Base-by-base conservation (phyloP, 2,329 filamentous ascomycete species). In the Zopfia rhizophila region DNA sequence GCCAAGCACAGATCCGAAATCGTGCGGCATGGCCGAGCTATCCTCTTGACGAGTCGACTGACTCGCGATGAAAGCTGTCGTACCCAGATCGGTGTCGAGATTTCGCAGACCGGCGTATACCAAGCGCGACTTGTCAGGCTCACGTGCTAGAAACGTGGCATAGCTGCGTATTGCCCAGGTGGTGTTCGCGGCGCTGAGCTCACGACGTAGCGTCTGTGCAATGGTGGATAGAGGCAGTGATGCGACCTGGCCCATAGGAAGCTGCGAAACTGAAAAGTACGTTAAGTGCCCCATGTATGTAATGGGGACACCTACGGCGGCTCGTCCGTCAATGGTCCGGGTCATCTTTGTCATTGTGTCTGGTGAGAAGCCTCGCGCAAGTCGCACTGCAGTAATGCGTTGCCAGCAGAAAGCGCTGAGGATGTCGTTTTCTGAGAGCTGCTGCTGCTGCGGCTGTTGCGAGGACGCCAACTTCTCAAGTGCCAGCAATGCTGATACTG, bases 371-470 rank as follows among this genome's bases (percentile, higher is more conserved):
- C 53, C 40, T 7, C 31, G 36, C 2, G 24, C 33, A 8, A 61
- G 39, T 22, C 69, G 60, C 22, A 61, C 59, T 2, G 49, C 44
- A 31, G 54, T 56, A 10, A 72, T 38, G 11, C 61, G 49, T 52
- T 70, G 53, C 69, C 69, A 73, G 48, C 59, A 65, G 17, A 73
- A 61, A 10, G 70, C 70, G 31, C 56, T 60, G 4, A 73, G 42
- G 12, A 60, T 62, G 38, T 73, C 70, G 41, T 70, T 61, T 5
- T 51, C 51, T 2, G 64, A 63, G n/a, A n/a, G n/a, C n/a, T n/a
- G n/a, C n/a, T n/a, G n/a, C n/a, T n/a, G n/a, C n/a, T n/a, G n/a
- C n/a, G n/a, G n/a, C n/a, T n/a, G n/a, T n/a, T n/a, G n/a, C n/a
- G n/a, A n/a, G n/a, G n/a, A n/a, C n/a, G n/a, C n/a, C n/a, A n/a